These are phyloP conservation scores for Kwoniella mangroviensis DNA, from an alignment of 768 basidiomycete genomes.

Conservation along the genomic window DNA sequence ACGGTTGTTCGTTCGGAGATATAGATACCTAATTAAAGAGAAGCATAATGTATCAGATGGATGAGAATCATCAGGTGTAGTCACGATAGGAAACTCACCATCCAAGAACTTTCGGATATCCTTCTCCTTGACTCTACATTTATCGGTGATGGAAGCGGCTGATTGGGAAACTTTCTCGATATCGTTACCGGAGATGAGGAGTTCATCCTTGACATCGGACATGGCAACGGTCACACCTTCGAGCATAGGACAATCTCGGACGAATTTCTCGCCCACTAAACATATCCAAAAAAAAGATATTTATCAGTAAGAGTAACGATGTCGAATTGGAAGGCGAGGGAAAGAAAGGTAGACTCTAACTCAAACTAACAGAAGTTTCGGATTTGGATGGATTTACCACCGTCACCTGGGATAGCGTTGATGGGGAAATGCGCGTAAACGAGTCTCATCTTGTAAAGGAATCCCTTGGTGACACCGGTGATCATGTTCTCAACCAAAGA, in stretches of 20 bases:
- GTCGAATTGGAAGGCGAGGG: not conserved
- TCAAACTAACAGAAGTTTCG: slow-evolving; percentile 57
- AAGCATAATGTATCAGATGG: not conserved
- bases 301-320: not conserved
- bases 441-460: slow-evolving; percentile 99
- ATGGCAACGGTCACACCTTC: slow-evolving; percentile 65
- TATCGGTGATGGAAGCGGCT: slow-evolving; percentile 95
- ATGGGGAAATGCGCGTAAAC: slow-evolving; percentile 99
- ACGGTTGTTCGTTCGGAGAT: slow-evolving; percentile 56
- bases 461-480: slow-evolving; percentile 97
- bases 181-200: slow-evolving; percentile 92
- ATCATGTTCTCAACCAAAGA: slow-evolving; percentile 97
- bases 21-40: slow-evolving; percentile 51
- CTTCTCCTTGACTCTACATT: slow-evolving; percentile 97
- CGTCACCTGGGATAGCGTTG: slow-evolving; percentile 74
- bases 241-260: slow-evolving; percentile 91
- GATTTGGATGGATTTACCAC: slow-evolving; percentile 57
- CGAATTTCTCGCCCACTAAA: slow-evolving; percentile 67
- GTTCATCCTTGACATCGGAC: slow-evolving; percentile 57
- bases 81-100: slow-evolving; percentile 63
- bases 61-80: not conserved
- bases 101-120: slow-evolving; percentile 92
- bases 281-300: too few species aligned
- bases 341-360: not conserved
- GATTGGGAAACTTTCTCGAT: slow-evolving; percentile 97